phyloP scores from a whole-genome alignment of 306 rosid species.

The barrel medic (Medicago truncatula) region DNA sequence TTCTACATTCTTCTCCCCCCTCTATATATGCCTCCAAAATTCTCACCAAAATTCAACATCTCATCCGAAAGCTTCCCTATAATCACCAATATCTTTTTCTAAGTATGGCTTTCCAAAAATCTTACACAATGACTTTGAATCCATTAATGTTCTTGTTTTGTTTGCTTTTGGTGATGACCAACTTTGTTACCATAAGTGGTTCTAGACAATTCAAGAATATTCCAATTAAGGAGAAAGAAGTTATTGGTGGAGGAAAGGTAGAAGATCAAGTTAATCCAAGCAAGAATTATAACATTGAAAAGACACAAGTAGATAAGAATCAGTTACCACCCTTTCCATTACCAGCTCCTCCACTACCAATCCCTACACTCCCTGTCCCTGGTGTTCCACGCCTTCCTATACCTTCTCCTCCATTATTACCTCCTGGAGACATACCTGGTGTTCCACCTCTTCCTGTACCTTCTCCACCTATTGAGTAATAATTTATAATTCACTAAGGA shows the following conservation, averaged over 20 bases:
- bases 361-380: too few species aligned
- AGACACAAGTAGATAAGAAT: conserved; percentile 3
- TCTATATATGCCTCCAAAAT: background rate
- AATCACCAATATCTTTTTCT: background rate
- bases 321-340: background rate
- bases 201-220: conserved; percentile 4
- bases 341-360: too few species aligned
- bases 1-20: background rate
- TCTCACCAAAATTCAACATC: background rate
- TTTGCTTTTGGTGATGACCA: background rate
- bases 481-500: too few species aligned
- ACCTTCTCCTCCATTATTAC: too few species aligned
- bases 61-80: background rate
- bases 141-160: background rate
- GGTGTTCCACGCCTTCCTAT: too few species aligned
- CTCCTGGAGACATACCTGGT: too few species aligned
- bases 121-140: background rate
- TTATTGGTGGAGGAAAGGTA: background rate
- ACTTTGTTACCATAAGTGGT: background rate
- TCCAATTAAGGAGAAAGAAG: background rate
- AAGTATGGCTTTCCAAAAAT: background rate
- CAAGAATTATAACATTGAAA: background rate
- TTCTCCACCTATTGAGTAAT: too few species aligned
- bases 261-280: background rate
- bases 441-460: too few species aligned